Conservation (phyloP, 164 flowering plant species). For the Aristolochia californica region DNA sequence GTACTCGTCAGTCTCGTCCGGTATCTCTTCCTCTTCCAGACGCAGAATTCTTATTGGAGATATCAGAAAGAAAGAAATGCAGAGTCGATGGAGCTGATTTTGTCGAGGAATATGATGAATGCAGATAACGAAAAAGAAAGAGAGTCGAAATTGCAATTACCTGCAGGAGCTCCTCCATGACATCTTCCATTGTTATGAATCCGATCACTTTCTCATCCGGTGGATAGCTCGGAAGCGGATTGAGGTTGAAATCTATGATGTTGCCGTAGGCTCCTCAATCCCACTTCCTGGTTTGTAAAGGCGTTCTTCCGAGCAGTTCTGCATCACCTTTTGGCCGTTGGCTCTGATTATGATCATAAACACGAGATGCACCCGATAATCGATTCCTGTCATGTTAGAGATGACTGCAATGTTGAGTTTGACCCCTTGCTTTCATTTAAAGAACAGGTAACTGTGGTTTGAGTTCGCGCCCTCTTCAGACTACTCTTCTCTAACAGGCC, state of each 20-base stretch:
- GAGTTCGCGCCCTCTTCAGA: background rate
- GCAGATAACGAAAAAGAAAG: no score
- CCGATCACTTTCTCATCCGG: constrained; percentile 50
- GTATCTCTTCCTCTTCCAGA: constrained; percentile 41
- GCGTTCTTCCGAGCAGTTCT: constrained; percentile 7
- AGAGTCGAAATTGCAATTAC: background rate
- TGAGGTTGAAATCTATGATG: constrained; percentile 13
- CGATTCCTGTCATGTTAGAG: background rate
- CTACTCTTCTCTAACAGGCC: background rate
- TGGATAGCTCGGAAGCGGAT: constrained; percentile 10
- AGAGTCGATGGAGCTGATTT: no score
- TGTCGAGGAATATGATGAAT: no score
- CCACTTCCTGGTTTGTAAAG: constrained; percentile 9
- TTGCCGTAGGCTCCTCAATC: constrained; percentile 6
- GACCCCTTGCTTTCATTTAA: background rate
- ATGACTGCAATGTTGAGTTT: background rate
- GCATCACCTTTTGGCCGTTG: background rate
- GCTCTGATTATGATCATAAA: background rate
- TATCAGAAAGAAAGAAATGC: background rate
- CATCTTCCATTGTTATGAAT: constrained; percentile 69
- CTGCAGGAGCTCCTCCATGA: constrained; percentile 55
- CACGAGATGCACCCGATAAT: background rate
- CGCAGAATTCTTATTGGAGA: no score
- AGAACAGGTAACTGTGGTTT: background rate
- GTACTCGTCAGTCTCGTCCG: constrained; percentile 65